These are phyloP conservation scores for Coprinellus micaceus DNA, from an alignment of 768 basidiomycete genomes.

Conservation along the genomic window DNA sequence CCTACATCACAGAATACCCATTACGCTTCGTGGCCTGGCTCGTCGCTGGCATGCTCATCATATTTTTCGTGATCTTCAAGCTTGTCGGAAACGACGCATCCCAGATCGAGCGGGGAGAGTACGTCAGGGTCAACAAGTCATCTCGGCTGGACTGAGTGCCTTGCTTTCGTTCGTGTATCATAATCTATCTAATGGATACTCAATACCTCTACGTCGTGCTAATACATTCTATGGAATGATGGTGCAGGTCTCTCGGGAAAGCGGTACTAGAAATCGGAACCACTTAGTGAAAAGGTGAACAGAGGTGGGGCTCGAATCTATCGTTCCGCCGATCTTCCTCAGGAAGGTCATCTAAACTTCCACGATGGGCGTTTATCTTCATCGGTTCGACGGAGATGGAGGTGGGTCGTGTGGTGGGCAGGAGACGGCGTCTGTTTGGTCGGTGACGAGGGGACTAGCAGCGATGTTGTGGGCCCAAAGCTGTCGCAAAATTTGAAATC, in stretches of 20 bases:
- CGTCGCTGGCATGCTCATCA: conserved; percentile 21
- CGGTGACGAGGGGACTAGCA: too few relatives aligned
- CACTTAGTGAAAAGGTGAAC: too few relatives aligned
- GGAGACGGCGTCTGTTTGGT: too few relatives aligned
- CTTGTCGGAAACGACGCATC: conserved; percentile 22
- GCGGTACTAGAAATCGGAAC: too few relatives aligned
- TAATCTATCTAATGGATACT: not conserved
- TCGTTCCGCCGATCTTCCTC: too few relatives aligned
- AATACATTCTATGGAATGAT: not conserved
- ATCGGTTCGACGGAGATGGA: too few relatives aligned
- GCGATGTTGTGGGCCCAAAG: too few relatives aligned
- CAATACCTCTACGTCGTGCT: not conserved
- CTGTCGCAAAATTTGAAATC: too few relatives aligned
- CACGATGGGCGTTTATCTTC: too few relatives aligned
- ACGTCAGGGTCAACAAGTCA: not conserved
- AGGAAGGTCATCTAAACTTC: too few relatives aligned
- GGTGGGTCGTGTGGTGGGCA: too few relatives aligned
- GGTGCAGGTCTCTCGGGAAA: not conserved
- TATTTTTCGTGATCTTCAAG: conserved; percentile 26
- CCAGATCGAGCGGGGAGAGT: conserved; percentile 9
- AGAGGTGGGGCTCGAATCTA: too few relatives aligned
- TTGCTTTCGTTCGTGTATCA: not conserved
- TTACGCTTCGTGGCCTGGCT: conserved; percentile 30
- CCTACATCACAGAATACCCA: conserved; percentile 34
- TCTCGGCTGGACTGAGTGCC: not conserved